phyloP scores from a whole-genome alignment of 495 filamentous ascomycete genomes.

The Delitschia confertaspora region DNA sequence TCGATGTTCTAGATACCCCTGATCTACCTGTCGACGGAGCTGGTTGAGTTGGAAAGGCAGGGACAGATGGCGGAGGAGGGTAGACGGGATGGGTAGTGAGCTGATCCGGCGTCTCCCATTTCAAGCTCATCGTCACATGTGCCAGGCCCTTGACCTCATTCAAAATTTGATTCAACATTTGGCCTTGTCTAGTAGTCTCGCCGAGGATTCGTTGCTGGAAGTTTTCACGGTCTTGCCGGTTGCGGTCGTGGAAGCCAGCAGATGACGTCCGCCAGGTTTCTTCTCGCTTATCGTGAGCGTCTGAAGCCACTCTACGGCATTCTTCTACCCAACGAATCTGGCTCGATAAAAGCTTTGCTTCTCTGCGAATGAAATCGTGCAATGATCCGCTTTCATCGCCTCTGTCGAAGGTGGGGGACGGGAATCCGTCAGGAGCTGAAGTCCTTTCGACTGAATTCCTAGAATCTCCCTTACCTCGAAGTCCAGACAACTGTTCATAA shows the following conservation, averaged over 20 bases:
- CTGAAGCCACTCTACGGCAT: conserved; percentile 28
- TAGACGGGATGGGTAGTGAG: conserved; percentile 3
- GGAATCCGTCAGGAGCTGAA: conserved; percentile 3
- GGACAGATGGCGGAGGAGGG: background rate
- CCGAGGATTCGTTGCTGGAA: conserved; percentile 27
- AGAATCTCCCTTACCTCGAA: conserved; percentile 3
- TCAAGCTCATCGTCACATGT: conserved; percentile 14
- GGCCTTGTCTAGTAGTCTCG: conserved; percentile 24
- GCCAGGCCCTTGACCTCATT: conserved; percentile 19
- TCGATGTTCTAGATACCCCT: too few relatives aligned
- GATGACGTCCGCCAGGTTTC: conserved; percentile 32
- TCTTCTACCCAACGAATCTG: conserved; percentile 34
- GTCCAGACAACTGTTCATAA: conserved; percentile 9
- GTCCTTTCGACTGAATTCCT: background rate
- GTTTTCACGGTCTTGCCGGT: conserved; percentile 26
- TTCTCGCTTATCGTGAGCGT: conserved; percentile 26
- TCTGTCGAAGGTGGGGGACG: conserved; percentile 6
- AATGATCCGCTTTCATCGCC: conserved; percentile 1
- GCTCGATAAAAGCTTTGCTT: conserved; percentile 26
- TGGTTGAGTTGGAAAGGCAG: conserved; percentile 14
- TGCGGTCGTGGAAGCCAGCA: conserved; percentile 32
- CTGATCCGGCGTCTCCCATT: conserved; percentile 23
- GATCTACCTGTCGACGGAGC: too few relatives aligned
- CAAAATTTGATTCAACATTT: conserved; percentile 17
- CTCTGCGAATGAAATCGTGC: conserved; percentile 9